phyloP scores from a whole-genome alignment of 2,329 filamentous ascomycete genomes.

The Ascosphaera apis region DNA sequence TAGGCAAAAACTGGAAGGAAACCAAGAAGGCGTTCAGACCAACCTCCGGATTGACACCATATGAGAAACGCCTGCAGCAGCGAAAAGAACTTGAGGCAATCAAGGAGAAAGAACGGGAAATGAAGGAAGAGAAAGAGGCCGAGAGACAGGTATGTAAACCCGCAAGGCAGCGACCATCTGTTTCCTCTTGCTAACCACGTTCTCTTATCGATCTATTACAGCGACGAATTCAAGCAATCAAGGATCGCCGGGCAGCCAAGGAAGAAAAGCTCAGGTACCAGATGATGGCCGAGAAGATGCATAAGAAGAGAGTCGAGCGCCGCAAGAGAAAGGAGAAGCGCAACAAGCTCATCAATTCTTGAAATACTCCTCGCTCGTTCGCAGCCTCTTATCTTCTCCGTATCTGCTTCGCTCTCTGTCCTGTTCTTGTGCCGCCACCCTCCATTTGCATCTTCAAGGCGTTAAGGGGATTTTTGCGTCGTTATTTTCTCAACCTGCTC shows the following conservation, averaged over 20 bases:
- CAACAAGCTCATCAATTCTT: constrained; percentile 30
- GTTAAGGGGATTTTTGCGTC: constrained; percentile 1
- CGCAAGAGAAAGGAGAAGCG: constrained; percentile 91
- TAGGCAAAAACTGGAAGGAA: constrained; percentile 89
- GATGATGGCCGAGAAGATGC: constrained; percentile 94
- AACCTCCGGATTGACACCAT: constrained; percentile 52
- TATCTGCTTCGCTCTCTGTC: neutral
- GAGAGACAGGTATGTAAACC: constrained; percentile 46
- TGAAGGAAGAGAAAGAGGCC: constrained; percentile 91
- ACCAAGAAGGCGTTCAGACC: constrained; percentile 71
- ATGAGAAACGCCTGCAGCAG: constrained; percentile 49
- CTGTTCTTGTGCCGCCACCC: neutral
- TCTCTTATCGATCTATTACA: constrained; percentile 14
- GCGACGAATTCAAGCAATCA: constrained; percentile 56
- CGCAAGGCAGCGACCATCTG: neutral
- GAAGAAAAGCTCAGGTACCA: constrained; percentile 83
- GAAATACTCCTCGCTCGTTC: constrained; percentile 4
- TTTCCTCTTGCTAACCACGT: constrained; percentile 3
- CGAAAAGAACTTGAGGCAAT: constrained; percentile 48
- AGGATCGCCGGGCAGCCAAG: constrained; percentile 67
- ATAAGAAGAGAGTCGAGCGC: constrained; percentile 79
- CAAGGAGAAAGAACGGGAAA: constrained; percentile 82
- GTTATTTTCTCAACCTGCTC: neutral
- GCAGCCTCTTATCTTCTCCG: neutral
- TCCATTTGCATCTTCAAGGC: neutral